These are phyloP conservation scores for Mollisiaceae sp. DNA, from an alignment of 2,329 filamentous ascomycete species.

Conservation along the genomic window DNA sequence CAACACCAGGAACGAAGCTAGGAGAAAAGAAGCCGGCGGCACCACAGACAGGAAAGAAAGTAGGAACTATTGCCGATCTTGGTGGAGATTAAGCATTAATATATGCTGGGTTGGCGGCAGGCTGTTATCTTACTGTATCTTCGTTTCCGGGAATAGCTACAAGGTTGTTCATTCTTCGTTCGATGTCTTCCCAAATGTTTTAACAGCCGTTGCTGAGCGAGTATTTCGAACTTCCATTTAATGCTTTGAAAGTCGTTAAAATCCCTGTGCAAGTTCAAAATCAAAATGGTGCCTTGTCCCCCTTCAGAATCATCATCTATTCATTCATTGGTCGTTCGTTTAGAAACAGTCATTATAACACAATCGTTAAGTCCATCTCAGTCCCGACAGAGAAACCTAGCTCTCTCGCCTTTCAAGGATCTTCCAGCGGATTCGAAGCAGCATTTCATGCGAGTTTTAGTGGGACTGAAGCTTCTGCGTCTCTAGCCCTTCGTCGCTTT, in stretches of 20 bases:
- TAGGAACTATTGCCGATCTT: conserved; percentile 44
- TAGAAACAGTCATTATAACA: background rate
- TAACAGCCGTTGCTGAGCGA: no score
- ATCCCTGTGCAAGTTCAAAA: no score
- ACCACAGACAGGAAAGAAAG: conserved; percentile 38
- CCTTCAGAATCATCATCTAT: no score
- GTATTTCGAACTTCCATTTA: no score
- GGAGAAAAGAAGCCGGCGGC: conserved; percentile 39
- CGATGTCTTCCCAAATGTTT: no score
- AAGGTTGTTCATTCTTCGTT: no score
- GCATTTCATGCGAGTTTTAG: background rate
- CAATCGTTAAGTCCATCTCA: no score
- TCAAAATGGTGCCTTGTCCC: no score
- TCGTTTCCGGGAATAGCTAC: no score
- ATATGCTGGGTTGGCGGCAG: background rate
- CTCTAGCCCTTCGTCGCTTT: background rate
- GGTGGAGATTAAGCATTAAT: conserved; percentile 23
- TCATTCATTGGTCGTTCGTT: no score
- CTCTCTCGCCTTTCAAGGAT: background rate
- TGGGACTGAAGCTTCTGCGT: background rate
- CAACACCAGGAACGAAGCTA: conserved; percentile 32
- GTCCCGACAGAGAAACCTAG: background rate
- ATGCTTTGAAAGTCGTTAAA: no score
- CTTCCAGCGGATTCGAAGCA: background rate
- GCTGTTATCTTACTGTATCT: background rate